Evolutionary conservation across 1,284 basidiomycete genomes (phyloP).

Genomic region (Cryptococcus hybrid): DNA sequence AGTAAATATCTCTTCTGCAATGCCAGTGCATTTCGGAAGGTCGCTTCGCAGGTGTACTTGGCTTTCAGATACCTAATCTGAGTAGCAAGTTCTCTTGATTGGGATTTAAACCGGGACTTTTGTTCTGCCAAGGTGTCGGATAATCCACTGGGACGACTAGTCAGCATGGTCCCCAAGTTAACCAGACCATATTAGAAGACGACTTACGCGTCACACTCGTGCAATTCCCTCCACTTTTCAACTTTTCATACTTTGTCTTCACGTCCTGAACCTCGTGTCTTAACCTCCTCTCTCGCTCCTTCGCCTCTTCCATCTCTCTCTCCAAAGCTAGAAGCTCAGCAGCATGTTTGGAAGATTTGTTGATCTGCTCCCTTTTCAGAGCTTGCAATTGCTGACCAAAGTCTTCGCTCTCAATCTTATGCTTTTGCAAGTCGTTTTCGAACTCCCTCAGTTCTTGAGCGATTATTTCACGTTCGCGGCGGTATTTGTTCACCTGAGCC

Average conservation of each 20-base stretch:
- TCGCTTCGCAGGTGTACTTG: constrained; percentile 81
- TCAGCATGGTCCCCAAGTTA: constrained; percentile 1
- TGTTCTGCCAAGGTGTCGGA: constrained; percentile 21
- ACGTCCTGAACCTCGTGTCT: constrained; percentile 17
- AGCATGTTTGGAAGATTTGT: not conserved
- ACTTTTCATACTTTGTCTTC: constrained; percentile 11
- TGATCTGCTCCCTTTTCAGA: constrained; percentile 52
- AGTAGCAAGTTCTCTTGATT: constrained; percentile 33
- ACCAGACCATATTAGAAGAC: not conserved
- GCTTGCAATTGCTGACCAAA: constrained; percentile 57
- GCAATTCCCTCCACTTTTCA: constrained; percentile 13
- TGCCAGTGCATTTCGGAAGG: constrained; percentile 71
- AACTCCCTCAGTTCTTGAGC: constrained; percentile 32
- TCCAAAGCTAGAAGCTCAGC: constrained; percentile 3
- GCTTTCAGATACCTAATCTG: constrained; percentile 89
- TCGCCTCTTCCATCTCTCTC: constrained; percentile 13
- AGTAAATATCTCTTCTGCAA: constrained; percentile 80
- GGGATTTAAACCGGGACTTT: constrained; percentile 33
- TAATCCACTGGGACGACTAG: constrained; percentile 2
- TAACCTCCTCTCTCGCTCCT: constrained; percentile 13
- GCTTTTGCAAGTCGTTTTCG: constrained; percentile 32
- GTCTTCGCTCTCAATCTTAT: constrained; percentile 56
- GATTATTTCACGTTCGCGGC: constrained; percentile 19
- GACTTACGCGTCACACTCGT: constrained; percentile 22
- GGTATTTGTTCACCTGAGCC: constrained; percentile 8